phyloP scores from a whole-genome alignment of 148 eudicot species.

The Dysphania ambrosioides region DNA sequence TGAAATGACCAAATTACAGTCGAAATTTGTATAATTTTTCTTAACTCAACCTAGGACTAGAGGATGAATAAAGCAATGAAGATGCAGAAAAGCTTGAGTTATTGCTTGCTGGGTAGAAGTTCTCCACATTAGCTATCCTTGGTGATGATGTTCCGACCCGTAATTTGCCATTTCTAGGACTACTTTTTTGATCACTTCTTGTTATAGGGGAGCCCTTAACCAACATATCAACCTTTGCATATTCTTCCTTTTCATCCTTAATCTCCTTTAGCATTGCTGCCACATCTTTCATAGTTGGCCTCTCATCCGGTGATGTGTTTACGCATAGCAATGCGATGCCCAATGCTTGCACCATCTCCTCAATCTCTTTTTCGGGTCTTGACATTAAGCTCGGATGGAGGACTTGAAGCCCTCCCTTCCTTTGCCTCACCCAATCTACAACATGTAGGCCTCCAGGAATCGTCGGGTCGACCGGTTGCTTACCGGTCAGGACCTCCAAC shows the following conservation, averaged over 20 bases:
- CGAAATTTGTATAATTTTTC: neutral
- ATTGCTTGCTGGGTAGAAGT: constrained; percentile 37
- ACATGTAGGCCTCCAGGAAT: constrained; percentile 73
- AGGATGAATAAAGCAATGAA: constrained; percentile 64
- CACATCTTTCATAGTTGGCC: constrained; percentile 84
- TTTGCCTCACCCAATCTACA: constrained; percentile 74
- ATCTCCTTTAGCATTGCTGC: constrained; percentile 88
- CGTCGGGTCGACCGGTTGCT: constrained; percentile 88
- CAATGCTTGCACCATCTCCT: constrained; percentile 70
- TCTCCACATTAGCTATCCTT: constrained; percentile 19
- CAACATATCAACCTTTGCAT: constrained; percentile 46
- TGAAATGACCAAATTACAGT: constrained; percentile 5
- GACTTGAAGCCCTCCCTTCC: constrained; percentile 47
- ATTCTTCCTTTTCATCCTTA: constrained; percentile 64
- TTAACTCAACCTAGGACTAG: constrained; percentile 31
- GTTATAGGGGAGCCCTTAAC: constrained; percentile 38
- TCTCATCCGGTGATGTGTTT: constrained; percentile 55
- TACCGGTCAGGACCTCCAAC: constrained; percentile 75
- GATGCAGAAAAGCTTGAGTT: constrained; percentile 68
- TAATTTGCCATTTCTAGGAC: constrained; percentile 22
- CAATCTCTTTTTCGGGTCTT: constrained; percentile 54
- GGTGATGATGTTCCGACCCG: constrained; percentile 40
- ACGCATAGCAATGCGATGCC: constrained; percentile 75
- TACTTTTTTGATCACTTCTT: constrained; percentile 13
- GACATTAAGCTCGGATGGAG: constrained; percentile 46